Percentiles rank a stretch among this genome's conserved stretches.
Evolutionary conservation across 768 basidiomycete species (phyloP).

Genomic region (Coprinopsis sp.): DNA sequence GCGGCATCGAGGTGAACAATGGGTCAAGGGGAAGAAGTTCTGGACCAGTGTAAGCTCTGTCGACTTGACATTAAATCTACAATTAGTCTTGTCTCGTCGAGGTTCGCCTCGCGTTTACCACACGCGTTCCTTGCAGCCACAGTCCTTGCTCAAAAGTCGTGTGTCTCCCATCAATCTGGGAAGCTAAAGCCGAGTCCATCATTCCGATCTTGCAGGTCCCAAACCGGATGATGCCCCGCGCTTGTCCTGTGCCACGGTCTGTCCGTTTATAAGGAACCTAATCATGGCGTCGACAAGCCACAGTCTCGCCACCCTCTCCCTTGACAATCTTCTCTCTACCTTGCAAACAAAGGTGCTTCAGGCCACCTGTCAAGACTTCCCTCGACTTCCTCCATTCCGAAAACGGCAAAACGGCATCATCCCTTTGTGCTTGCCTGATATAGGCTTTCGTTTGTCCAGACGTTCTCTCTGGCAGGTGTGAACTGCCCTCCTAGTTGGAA

Average conservation of each 20-base stretch:
- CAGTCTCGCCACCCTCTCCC: conserved; percentile 9
- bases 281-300: conserved; percentile 8
- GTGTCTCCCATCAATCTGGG: conserved; percentile 20
- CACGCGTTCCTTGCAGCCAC: conserved; percentile 16
- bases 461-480: conserved; percentile 31
- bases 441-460: conserved; percentile 46
- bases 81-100: too few relatives aligned
- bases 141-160: conserved; percentile 20
- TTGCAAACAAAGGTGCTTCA: too few relatives aligned
- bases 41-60: too few relatives aligned
- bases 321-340: conserved; percentile 8
- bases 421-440: conserved; percentile 49
- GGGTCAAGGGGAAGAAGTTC: too few relatives aligned
- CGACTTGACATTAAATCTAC: too few relatives aligned
- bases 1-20: too few relatives aligned
- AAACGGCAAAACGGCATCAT: conserved; percentile 42
- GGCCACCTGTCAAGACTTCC: conserved; percentile 12
- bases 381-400: conserved; percentile 27
- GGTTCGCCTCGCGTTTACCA: conserved; percentile 26
- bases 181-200: conserved; percentile 22
- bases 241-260: conserved; percentile 23
- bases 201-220: conserved; percentile 23
- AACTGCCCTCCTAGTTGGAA: conserved; percentile 31
- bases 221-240: conserved; percentile 25
- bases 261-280: conserved; percentile 21